Conservation (phyloP, 768 basidiomycete genomes). For the Calocybe cyanea region DNA sequence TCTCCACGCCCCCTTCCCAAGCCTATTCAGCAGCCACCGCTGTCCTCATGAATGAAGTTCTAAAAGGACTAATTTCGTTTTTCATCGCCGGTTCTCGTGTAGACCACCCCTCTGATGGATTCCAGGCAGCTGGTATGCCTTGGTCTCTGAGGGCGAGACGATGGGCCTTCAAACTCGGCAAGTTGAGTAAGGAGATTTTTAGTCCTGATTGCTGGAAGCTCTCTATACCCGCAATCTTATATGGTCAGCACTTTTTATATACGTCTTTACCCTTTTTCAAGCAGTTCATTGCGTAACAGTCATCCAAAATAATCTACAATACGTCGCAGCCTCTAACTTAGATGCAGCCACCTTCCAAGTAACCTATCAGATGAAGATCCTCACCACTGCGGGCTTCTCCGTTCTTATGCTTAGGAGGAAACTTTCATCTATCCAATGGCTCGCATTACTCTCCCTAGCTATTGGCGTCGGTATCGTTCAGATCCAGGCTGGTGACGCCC, state of each 20-base stretch:
- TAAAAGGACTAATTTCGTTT: conserved; percentile 88
- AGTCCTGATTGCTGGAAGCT: conserved; percentile 96
- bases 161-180: conserved; percentile 35
- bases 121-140: conserved; percentile 22
- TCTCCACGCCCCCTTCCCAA: conserved; percentile 67
- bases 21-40: conserved; percentile 93
- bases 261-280: background rate
- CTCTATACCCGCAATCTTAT: conserved; percentile 94
- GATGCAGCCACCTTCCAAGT: conserved; percentile 97
- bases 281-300: conserved; percentile 35
- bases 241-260: conserved; percentile 42
- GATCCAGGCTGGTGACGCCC: conserved; percentile 54
- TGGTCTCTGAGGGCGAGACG: conserved; percentile 2
- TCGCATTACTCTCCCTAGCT: conserved; percentile 79
- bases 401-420: conserved; percentile 78
- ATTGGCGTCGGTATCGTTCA: conserved; percentile 89
- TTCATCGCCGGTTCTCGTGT: conserved; percentile 73
- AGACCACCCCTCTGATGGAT: conserved; percentile 31
- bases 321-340: conserved; percentile 89
- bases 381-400: conserved; percentile 89
- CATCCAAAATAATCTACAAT: conserved; percentile 94
- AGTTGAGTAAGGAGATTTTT: conserved; percentile 67
- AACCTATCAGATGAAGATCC: conserved; percentile 96
- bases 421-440: conserved; percentile 74
- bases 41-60: conserved; percentile 89